phyloP scores from a whole-genome alignment of 1,139 yeast species.

The Candida tetrigidarum region DNA sequence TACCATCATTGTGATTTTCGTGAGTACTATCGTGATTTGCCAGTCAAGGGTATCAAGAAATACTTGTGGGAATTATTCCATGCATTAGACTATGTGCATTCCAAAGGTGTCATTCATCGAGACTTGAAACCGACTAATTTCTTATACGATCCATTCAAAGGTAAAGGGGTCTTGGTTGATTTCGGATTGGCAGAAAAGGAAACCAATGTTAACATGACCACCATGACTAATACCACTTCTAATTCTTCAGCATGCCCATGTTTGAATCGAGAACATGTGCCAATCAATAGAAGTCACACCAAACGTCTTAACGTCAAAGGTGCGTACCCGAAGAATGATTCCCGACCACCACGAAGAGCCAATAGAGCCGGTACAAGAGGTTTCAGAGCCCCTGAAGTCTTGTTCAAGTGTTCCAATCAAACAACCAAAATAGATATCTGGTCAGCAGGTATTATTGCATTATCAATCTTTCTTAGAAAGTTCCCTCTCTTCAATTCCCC shows the following conservation, averaged over 20 bases:
- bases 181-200: constrained; percentile 83
- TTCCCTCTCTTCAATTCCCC: constrained; percentile 89
- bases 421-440: constrained; percentile 83
- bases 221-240: not conserved
- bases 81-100: constrained; percentile 78
- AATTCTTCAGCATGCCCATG: constrained; percentile 38
- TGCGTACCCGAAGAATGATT: constrained; percentile 82
- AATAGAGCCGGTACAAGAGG: constrained; percentile 99
- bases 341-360: constrained; percentile 88
- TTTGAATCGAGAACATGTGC: constrained; percentile 26
- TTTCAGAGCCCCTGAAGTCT: constrained; percentile 92
- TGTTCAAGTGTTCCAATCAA: constrained; percentile 87
- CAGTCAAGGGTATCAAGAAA: constrained; percentile 75
- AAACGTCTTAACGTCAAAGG: constrained; percentile 51
- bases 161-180: constrained; percentile 86
- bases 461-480: constrained; percentile 71
- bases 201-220: not conserved
- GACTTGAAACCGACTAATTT: constrained; percentile 93
- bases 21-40: constrained; percentile 79
- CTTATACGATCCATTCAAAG: constrained; percentile 73
- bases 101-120: constrained; percentile 78
- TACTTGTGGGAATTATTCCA: constrained; percentile 81
- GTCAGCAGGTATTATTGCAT: constrained; percentile 89
- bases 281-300: constrained; percentile 27
- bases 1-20: constrained; percentile 92